A percentile compares a stretch with the other conserved stretches of the same genome.
These are phyloP conservation scores for Pythium chondricola DNA, from an alignment of 352 stramenopile genomes.

Conservation along the genomic window DNA sequence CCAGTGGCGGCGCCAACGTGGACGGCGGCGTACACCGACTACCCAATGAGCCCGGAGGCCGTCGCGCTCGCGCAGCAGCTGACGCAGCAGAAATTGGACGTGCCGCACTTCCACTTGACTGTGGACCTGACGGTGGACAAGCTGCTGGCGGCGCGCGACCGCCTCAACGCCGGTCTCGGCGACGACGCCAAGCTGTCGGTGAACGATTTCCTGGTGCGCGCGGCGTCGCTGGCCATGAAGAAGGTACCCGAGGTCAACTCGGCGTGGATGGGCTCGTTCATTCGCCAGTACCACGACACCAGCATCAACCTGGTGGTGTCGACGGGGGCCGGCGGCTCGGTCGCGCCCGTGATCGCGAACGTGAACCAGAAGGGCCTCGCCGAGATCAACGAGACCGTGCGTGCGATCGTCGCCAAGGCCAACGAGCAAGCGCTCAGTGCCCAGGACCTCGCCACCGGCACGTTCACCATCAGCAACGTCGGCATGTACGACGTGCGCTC, in stretches of 20 bases:
- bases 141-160: slow-evolving; percentile 87
- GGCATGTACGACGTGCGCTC: slow-evolving; percentile 96
- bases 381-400: slow-evolving; percentile 88
- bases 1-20: slow-evolving; percentile 34
- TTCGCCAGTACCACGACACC: slow-evolving; percentile 93
- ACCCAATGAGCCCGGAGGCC: slow-evolving; percentile 80
- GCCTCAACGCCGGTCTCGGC: slow-evolving; percentile 88
- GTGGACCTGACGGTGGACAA: slow-evolving; percentile 92
- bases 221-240: slow-evolving; percentile 92
- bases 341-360: slow-evolving; percentile 95
- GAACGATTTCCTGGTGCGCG: slow-evolving; percentile 98
- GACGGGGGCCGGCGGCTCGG: slow-evolving; percentile 68
- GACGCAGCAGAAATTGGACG: slow-evolving; percentile 90
- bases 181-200: slow-evolving; percentile 93
- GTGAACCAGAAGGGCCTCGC: slow-evolving; percentile 87
- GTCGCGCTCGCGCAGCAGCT: slow-evolving; percentile 83
- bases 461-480: slow-evolving; percentile 96
- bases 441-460: slow-evolving; percentile 79
- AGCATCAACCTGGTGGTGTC: slow-evolving; percentile 93
- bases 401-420: slow-evolving; percentile 45
- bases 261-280: slow-evolving; percentile 84
- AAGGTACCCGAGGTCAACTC: slow-evolving; percentile 94
- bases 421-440: slow-evolving; percentile 31
- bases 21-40: slow-evolving; percentile 89
- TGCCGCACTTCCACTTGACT: slow-evolving; percentile 98